A percentile compares a stretch with the other conserved stretches of the same genome.
These are phyloP conservation scores for Xylaria multiplex DNA, from an alignment of 2,329 filamentous ascomycete species.

Conservation along the genomic window DNA sequence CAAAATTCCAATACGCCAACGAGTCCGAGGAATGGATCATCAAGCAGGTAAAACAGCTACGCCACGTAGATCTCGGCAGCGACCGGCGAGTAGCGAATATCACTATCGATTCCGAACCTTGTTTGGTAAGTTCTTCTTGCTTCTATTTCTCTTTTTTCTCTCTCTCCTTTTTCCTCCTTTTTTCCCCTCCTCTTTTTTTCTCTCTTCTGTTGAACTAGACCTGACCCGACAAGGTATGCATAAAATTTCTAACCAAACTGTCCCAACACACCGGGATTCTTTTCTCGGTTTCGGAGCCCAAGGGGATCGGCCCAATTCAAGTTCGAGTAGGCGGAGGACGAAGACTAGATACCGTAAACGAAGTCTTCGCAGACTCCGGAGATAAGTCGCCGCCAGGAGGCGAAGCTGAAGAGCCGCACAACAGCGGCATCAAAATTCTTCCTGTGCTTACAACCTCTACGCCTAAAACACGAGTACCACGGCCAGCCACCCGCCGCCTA, in stretches of 20 bases:
- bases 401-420: background rate
- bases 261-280: conserved; percentile 37
- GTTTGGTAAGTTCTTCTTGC: conserved; percentile 8
- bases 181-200: too few species aligned
- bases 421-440: too few species aligned
- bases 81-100: conserved; percentile 33
- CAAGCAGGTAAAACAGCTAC: conserved; percentile 29
- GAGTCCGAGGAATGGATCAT: conserved; percentile 27
- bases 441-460: background rate
- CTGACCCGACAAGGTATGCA: conserved; percentile 23
- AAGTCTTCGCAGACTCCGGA: conserved; percentile 37
- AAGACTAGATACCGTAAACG: conserved; percentile 35
- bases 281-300: conserved; percentile 32
- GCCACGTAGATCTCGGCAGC: conserved; percentile 16
- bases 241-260: conserved; percentile 38
- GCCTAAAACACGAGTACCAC: too few species aligned
- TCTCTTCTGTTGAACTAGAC: too few species aligned
- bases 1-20: background rate
- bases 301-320: conserved; percentile 38
- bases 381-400: conserved; percentile 9
- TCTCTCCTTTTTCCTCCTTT: too few species aligned
- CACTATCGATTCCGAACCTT: conserved; percentile 42
- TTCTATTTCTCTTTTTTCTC: too few species aligned
- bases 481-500: background rate
- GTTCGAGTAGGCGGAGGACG: conserved; percentile 31